Percentiles rank a stretch among this genome's conserved stretches.
These are phyloP conservation scores for Leucogyrophana mollusca DNA, from an alignment of 768 basidiomycete species.

Conservation along the genomic window DNA sequence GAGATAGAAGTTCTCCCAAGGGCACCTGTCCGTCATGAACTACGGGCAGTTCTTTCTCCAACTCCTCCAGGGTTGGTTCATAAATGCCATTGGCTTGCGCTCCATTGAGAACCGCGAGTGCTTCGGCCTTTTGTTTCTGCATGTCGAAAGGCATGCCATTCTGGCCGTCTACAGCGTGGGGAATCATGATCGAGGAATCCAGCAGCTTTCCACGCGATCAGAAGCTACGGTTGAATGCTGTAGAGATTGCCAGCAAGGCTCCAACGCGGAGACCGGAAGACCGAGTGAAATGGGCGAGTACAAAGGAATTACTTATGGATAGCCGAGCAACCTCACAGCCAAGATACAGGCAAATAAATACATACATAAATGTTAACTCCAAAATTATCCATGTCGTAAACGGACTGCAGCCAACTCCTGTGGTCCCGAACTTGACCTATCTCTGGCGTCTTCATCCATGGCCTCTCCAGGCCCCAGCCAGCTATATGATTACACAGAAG, in stretches of 20 bases:
- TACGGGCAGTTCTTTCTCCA: conserved; percentile 72
- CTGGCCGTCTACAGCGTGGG: conserved; percentile 11
- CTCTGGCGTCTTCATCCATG: conserved; percentile 12
- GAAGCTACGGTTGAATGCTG: not conserved
- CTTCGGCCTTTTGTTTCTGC: conserved; percentile 29
- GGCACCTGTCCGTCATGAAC: conserved; percentile 74
- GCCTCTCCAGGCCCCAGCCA: conserved; percentile 11
- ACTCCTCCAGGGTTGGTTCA: conserved; percentile 47
- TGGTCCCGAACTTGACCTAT: not conserved
- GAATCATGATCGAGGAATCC: too few relatives aligned
- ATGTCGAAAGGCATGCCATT: conserved; percentile 17
- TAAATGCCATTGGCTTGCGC: conserved; percentile 31
- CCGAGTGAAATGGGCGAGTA: too few relatives aligned
- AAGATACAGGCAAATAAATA: too few relatives aligned
- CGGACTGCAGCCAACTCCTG: too few relatives aligned
- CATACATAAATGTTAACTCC: too few relatives aligned
- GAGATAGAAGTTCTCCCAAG: conserved; percentile 71
- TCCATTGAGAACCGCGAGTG: conserved; percentile 27
- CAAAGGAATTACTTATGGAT: too few relatives aligned
- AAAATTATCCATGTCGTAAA: too few relatives aligned
- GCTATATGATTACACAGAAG: conserved; percentile 77
- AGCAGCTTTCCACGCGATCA: too few relatives aligned
- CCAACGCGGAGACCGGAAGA: too few relatives aligned
- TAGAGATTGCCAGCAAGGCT: too few relatives aligned
- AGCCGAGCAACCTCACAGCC: too few relatives aligned